Evolutionary conservation across 345 rosid species (phyloP).

Genomic region (Gossypium longicalyx): DNA sequence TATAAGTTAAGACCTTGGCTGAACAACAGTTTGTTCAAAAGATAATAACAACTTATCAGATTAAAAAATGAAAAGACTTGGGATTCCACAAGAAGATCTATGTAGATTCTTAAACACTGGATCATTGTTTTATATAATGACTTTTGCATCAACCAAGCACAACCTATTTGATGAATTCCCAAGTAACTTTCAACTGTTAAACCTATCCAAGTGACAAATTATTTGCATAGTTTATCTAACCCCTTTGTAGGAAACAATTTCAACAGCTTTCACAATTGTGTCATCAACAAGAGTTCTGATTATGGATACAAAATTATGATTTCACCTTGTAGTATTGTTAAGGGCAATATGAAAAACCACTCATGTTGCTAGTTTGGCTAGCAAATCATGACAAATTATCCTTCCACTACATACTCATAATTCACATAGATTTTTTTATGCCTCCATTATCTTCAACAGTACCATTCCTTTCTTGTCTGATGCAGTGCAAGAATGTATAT

Average conservation of each 20-base stretch:
- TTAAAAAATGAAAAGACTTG: not conserved
- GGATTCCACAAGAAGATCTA: not conserved
- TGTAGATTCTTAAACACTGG: not conserved
- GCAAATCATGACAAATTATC: not conserved
- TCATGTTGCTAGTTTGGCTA: not conserved
- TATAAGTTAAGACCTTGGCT: not conserved
- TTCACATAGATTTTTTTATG: not conserved
- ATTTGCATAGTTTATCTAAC: not conserved
- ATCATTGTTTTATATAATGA: not conserved
- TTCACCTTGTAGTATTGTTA: not conserved
- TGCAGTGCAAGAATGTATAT: conserved; percentile 3
- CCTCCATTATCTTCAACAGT: not conserved
- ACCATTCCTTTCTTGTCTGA: not conserved
- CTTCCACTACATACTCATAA: not conserved
- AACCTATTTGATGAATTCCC: not conserved
- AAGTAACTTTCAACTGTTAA: not conserved
- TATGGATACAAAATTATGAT: not conserved
- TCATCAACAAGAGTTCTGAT: not conserved
- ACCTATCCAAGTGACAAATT: not conserved
- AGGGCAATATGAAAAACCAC: not conserved
- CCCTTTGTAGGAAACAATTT: not conserved
- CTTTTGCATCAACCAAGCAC: not conserved
- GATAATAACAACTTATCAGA: not conserved
- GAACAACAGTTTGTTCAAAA: not conserved
- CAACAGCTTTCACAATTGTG: not conserved